Percentiles rank a stretch among this genome's conserved stretches.
Evolutionary conservation across 495 filamentous ascomycete species (phyloP).

Genomic region (Zalerion maritima): DNA sequence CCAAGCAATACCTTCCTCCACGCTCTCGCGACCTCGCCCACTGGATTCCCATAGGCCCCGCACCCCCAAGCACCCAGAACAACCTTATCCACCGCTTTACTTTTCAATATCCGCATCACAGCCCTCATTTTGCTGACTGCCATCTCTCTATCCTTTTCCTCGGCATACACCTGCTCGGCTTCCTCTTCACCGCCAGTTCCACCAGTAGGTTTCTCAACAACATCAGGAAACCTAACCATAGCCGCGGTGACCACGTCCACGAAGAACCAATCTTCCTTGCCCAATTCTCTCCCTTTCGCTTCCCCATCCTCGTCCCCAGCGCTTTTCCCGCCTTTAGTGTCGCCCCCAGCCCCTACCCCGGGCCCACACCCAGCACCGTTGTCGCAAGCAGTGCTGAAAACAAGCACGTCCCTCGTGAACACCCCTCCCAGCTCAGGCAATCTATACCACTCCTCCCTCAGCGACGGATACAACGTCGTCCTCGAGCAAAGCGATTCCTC

Average conservation of each 20-base stretch:
- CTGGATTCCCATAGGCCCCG: slow-evolving; percentile 51
- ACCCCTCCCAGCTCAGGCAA: slow-evolving; percentile 34
- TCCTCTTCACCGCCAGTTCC: slow-evolving; percentile 4
- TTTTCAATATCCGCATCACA: slow-evolving; percentile 40
- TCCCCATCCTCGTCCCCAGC: slow-evolving; percentile 3
- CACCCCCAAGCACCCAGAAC: slow-evolving; percentile 58
- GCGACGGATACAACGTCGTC: slow-evolving; percentile 41
- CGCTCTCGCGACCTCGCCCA: slow-evolving; percentile 42
- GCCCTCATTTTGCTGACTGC: slow-evolving; percentile 45
- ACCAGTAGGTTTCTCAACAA: slow-evolving; percentile 13
- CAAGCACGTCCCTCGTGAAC: slow-evolving; percentile 37
- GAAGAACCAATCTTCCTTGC: slow-evolving; percentile 25
- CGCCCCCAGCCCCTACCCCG: too few relatives aligned
- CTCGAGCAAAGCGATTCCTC: slow-evolving; percentile 55
- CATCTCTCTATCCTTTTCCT: slow-evolving; percentile 27
- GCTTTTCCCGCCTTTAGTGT: too few relatives aligned
- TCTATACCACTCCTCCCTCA: slow-evolving; percentile 42
- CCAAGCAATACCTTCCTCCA: slow-evolving; percentile 40
- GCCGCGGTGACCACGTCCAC: slow-evolving; percentile 46
- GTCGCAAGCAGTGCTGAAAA: slow-evolving; percentile 10
- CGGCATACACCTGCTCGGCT: slow-evolving; percentile 15
- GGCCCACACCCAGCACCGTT: slow-evolving; percentile 3
- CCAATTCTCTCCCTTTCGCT: slow-evolving; percentile 2
- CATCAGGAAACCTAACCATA: slow-evolving; percentile 32
- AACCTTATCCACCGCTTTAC: slow-evolving; percentile 34